A percentile compares a stretch with the other conserved stretches of the same genome.
phyloP scores from a whole-genome alignment of 169 alveolate species.

The Plasmodium ovale region DNA sequence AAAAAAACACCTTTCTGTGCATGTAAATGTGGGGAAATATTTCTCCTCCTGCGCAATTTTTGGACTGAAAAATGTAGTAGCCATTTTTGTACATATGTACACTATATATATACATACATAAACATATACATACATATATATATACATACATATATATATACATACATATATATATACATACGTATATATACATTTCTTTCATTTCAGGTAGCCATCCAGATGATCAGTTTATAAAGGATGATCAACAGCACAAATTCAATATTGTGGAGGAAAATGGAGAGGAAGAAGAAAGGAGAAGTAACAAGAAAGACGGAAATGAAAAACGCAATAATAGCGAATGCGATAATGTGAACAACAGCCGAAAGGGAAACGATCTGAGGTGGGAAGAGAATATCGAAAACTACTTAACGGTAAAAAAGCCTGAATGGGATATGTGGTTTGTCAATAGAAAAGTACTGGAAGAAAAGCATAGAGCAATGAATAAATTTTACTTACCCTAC shows the following conservation, averaged over 20 bases:
- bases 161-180: too few relatives aligned
- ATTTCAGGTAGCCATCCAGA: constrained; percentile 45
- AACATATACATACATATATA: too few relatives aligned
- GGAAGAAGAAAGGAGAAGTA: neutral
- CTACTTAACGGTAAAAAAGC: constrained; percentile 42
- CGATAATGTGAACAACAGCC: neutral
- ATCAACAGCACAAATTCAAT: constrained; percentile 71
- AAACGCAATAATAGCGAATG: neutral
- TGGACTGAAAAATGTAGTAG: too few relatives aligned
- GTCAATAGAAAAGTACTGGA: constrained; percentile 44
- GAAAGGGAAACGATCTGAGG: neutral
- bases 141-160: too few relatives aligned
- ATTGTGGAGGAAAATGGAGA: constrained; percentile 22
- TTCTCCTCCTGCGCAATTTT: too few relatives aligned
- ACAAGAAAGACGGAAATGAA: neutral
- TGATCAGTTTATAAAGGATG: constrained; percentile 67
- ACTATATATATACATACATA: too few relatives aligned
- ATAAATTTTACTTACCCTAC: constrained; percentile 54
- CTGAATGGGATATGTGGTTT: constrained; percentile 79
- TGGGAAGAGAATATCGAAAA: constrained; percentile 16
- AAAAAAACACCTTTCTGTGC: too few relatives aligned
- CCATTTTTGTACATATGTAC: too few relatives aligned
- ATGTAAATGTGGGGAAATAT: too few relatives aligned
- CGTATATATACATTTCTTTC: neutral
- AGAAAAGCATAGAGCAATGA: constrained; percentile 25